phyloP scores from a whole-genome alignment of 352 stramenopile species.

The Blastocystis sp. region DNA sequence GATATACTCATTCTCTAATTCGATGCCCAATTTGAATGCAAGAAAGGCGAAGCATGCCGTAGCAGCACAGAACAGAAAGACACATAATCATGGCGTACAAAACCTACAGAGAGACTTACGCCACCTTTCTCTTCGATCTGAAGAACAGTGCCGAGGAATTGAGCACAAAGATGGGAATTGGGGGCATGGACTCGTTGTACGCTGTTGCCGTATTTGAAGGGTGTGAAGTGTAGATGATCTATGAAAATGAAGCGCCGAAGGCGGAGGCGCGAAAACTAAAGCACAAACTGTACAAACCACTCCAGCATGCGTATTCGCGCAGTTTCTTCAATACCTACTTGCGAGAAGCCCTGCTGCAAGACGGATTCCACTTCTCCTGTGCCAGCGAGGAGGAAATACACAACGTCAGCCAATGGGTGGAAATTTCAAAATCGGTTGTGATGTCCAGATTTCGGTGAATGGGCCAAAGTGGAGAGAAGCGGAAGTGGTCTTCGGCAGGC shows the following conservation, averaged over 20 bases:
- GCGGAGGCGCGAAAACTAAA: not conserved
- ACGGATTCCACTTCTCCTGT: not conserved
- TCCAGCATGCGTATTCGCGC: not conserved
- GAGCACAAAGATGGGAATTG: not conserved
- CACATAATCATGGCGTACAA: not conserved
- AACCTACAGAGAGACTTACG: not conserved
- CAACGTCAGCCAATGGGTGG: not conserved
- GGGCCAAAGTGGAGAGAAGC: not conserved
- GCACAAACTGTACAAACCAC: not conserved
- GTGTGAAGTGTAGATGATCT: not conserved
- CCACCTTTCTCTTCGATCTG: not conserved
- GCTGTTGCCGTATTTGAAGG: not conserved
- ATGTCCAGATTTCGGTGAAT: slow-evolving; percentile 3
- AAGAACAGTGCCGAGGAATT: not conserved
- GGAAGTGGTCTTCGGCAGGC: not conserved
- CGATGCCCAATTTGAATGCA: not conserved
- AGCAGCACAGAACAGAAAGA: not conserved
- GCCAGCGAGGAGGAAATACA: not conserved
- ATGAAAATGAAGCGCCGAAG: not conserved
- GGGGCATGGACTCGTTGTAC: not conserved
- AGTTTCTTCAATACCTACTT: not conserved
- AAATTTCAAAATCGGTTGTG: not conserved
- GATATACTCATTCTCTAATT: not conserved
- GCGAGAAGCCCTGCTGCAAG: not conserved
- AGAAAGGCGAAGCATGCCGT: not conserved